Conservation (phyloP, 2,329 filamentous ascomycete species). For the Fusarium cicatricum region DNA sequence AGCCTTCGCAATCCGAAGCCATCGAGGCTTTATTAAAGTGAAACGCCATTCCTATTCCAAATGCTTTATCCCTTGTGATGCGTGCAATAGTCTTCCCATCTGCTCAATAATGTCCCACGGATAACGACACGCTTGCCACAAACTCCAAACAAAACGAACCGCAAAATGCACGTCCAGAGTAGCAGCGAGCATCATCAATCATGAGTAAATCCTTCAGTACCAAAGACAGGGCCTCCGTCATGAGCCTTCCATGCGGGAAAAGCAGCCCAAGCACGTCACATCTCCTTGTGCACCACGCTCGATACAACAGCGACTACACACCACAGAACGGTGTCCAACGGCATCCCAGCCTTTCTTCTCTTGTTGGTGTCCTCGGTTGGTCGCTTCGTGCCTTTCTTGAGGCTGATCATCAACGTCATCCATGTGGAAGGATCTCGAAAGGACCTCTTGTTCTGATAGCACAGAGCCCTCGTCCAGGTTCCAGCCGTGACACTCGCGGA, state of each 20-base stretch:
- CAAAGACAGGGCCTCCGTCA: slow-evolving; percentile 10
- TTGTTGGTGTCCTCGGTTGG: slow-evolving; percentile 19
- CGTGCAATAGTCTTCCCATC: slow-evolving; percentile 4
- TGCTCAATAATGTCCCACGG: slow-evolving; percentile 6
- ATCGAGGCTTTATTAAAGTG: slow-evolving; percentile 8
- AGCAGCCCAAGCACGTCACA: slow-evolving; percentile 71
- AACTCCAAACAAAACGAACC: neutral
- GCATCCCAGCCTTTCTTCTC: slow-evolving; percentile 48
- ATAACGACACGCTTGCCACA: slow-evolving; percentile 8
- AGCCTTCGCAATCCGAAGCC: slow-evolving; percentile 6
- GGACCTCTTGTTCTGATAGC: slow-evolving; percentile 47
- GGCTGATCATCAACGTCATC: slow-evolving; percentile 53
- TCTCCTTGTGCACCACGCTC: slow-evolving; percentile 71
- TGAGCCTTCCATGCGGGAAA: slow-evolving; percentile 54
- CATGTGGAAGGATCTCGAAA: slow-evolving; percentile 60
- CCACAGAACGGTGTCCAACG: slow-evolving; percentile 58
- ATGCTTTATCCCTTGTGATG: slow-evolving; percentile 19
- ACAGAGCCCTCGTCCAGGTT: slow-evolving; percentile 33
- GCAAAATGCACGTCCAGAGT: slow-evolving; percentile 1
- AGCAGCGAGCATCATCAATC: slow-evolving; percentile 29
- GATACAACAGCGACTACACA: slow-evolving; percentile 75
- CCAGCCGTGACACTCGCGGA: slow-evolving; percentile 68
- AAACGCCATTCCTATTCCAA: slow-evolving; percentile 34
- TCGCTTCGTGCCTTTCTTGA: slow-evolving; percentile 15
- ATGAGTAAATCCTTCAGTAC: neutral